Percentiles rank a stretch among this genome's conserved stretches.
Conservation (phyloP, 1,284 basidiomycete genomes). For the Hemileia vastatrix region DNA sequence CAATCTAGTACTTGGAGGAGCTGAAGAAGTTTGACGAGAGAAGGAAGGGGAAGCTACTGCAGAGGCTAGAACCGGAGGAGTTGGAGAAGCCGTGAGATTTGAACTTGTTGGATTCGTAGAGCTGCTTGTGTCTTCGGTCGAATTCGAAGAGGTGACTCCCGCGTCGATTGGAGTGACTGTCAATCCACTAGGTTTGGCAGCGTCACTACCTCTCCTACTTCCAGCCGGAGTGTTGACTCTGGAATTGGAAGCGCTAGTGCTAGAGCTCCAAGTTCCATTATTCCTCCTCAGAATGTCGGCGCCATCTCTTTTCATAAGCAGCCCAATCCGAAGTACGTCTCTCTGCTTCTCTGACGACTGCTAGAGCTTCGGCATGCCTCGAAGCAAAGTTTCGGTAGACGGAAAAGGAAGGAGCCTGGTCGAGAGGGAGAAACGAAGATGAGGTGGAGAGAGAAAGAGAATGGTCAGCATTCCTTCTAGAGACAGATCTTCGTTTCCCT, state of each 20-base stretch:
- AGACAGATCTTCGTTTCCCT: too few relatives aligned
- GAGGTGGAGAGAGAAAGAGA: too few relatives aligned
- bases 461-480: too few relatives aligned
- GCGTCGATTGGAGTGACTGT: not conserved
- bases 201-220: not conserved
- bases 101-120: not conserved
- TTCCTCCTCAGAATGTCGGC: too few relatives aligned
- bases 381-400: conserved; percentile 39
- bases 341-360: conserved; percentile 38
- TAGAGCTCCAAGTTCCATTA: not conserved
- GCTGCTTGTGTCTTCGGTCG: too few relatives aligned
- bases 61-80: not conserved
- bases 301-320: conserved; percentile 34
- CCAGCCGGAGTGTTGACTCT: not conserved
- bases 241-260: not conserved
- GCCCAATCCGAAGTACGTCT: conserved; percentile 38
- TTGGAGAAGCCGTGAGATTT: not conserved
- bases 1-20: conserved; percentile 11
- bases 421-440: conserved; percentile 26
- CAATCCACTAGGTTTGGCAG: not conserved
- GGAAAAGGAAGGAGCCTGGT: conserved; percentile 29
- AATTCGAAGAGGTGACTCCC: not conserved
- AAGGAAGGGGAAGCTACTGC: not conserved
- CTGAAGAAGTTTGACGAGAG: not conserved
- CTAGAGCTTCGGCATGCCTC: conserved; percentile 39